phyloP scores from a whole-genome alignment of 495 filamentous ascomycete genomes.

The Aspergillus avenaceus region DNA sequence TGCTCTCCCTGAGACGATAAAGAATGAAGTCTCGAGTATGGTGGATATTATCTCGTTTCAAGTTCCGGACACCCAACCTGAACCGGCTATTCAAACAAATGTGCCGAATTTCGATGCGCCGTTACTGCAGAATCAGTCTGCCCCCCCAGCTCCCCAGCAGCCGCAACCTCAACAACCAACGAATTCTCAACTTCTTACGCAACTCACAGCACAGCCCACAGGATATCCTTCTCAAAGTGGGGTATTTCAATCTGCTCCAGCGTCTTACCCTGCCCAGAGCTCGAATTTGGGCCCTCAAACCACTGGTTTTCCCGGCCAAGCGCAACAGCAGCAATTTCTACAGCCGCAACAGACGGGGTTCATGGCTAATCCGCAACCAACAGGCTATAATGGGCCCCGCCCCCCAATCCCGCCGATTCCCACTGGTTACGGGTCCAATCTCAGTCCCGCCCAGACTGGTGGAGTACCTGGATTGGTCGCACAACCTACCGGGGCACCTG shows the following conservation, averaged over 20 bases:
- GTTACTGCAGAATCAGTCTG: conserved; percentile 56
- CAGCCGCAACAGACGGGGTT: conserved; percentile 49
- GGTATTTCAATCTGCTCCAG: conserved; percentile 43
- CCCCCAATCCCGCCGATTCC: conserved; percentile 97
- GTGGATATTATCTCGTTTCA: conserved; percentile 99
- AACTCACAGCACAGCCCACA: conserved; percentile 69
- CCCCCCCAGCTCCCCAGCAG: conserved; percentile 74
- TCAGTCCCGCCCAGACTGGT: conserved; percentile 63
- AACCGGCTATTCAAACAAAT: conserved; percentile 54
- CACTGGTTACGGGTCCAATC: conserved; percentile 64
- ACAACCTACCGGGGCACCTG: conserved; percentile 93
- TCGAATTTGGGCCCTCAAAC: conserved; percentile 26
- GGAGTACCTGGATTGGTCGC: conserved; percentile 67
- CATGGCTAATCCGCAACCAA: conserved; percentile 51
- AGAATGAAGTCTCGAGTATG: conserved; percentile 98
- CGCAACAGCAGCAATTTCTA: conserved; percentile 32
- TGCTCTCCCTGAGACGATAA: conserved; percentile 74
- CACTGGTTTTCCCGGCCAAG: conserved; percentile 43
- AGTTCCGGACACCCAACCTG: conserved; percentile 69
- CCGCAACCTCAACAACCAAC: conserved; percentile 76
- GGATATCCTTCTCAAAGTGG: conserved; percentile 54
- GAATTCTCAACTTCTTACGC: conserved; percentile 71
- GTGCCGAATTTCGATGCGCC: conserved; percentile 73
- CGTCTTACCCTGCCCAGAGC: conserved; percentile 8
- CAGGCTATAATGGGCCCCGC: conserved; percentile 67